phyloP scores from a whole-genome alignment of 768 basidiomycete genomes.

The Auricularia cornea region DNA sequence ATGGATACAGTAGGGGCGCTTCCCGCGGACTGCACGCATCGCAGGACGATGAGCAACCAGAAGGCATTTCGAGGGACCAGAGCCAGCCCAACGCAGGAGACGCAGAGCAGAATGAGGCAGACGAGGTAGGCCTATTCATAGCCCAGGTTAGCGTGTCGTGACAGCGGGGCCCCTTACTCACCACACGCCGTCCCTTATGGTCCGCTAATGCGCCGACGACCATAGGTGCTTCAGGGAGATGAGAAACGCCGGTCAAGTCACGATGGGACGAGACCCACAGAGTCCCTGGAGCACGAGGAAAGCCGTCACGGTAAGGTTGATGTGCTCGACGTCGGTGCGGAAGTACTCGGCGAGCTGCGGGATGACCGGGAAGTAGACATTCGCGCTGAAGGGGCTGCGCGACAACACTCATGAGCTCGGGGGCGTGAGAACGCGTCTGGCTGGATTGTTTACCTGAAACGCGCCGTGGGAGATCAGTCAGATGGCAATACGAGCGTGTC shows the following conservation, averaged over 20 bases:
- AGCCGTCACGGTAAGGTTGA: constrained; percentile 73
- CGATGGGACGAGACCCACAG: constrained; percentile 31
- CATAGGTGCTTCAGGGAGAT: no score
- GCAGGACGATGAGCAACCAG: constrained; percentile 70
- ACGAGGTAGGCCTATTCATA: no score
- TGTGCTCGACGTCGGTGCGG: constrained; percentile 55
- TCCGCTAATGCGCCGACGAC: no score
- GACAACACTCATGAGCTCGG: no score
- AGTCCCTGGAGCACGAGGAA: constrained; percentile 64
- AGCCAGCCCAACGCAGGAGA: constrained; percentile 55
- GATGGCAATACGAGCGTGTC: no score
- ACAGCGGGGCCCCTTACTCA: no score
- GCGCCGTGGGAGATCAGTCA: no score
- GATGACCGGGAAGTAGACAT: constrained; percentile 41
- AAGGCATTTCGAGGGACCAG: constrained; percentile 52
- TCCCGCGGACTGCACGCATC: constrained; percentile 71
- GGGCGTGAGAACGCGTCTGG: no score
- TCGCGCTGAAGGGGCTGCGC: constrained; percentile 2
- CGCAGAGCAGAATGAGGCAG: constrained; percentile 1
- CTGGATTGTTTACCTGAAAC: no score
- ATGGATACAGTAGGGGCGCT: constrained; percentile 57
- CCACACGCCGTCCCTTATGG: no score
- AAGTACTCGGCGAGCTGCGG: constrained; percentile 58
- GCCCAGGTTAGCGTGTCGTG: no score
- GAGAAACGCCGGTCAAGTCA: no score